Evolutionary conservation across 345 rosid genomes (phyloP).

Genomic region (Mangifera indica): DNA sequence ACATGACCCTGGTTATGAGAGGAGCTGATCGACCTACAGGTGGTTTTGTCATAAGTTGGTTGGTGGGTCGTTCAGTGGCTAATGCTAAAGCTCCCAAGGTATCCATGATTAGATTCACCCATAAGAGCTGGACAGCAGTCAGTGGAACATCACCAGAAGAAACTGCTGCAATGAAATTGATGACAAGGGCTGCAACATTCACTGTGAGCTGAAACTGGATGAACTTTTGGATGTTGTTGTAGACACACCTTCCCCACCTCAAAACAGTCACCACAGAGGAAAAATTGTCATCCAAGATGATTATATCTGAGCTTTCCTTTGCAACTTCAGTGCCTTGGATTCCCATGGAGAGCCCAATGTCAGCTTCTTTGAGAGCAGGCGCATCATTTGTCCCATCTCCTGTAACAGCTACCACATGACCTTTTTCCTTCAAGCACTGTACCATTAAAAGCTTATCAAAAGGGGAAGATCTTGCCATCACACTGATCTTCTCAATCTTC

Average conservation of each 20-base stretch:
- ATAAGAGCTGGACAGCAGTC: constrained; percentile 43
- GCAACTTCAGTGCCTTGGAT: constrained; percentile 43
- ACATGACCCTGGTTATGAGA: constrained; percentile 41
- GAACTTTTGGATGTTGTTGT: constrained; percentile 44
- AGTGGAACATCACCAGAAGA: constrained; percentile 42
- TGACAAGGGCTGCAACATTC: constrained; percentile 38
- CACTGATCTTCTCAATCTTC: constrained; percentile 27
- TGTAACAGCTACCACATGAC: constrained; percentile 51
- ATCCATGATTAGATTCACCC: constrained; percentile 53
- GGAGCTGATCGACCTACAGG: constrained; percentile 38
- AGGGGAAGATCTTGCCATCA: constrained; percentile 59
- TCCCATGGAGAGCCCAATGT: constrained; percentile 43
- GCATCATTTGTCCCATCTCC: constrained; percentile 63
- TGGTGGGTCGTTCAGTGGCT: constrained; percentile 39
- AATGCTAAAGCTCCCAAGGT: constrained; percentile 41
- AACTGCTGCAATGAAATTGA: constrained; percentile 42
- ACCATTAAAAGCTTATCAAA: constrained; percentile 54
- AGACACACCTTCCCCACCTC: constrained; percentile 45
- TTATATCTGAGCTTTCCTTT: constrained; percentile 43
- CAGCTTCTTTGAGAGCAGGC: constrained; percentile 46
- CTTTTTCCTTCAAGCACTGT: constrained; percentile 33
- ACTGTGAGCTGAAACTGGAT: constrained; percentile 48
- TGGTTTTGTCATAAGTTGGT: constrained; percentile 32
- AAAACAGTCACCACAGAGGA: constrained; percentile 35
- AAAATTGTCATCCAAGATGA: constrained; percentile 43